Base-by-base conservation (phyloP, 164 flowering plant genomes). In the Annona cherimola region DNA sequence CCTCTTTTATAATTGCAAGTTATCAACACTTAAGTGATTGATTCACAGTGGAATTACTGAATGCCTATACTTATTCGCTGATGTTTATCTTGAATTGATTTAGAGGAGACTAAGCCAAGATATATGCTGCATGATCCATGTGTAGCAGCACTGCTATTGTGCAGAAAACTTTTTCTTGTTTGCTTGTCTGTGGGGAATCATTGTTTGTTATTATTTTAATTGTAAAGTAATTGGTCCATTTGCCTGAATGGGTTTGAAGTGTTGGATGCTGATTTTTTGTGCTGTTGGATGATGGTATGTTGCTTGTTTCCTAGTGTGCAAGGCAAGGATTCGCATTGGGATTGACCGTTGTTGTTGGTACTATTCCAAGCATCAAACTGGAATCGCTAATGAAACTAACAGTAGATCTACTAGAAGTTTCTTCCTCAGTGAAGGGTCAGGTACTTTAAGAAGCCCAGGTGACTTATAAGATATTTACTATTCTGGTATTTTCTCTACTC, bases 361-460 rank as follows among this genome's bases (percentile, higher is more conserved):
- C 81, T 42, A 77, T 90, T 76, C 77, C 82, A 43, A 73, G 80
- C 79, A 78, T 96, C 71, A 86, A 77, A 67, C 66, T 90, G 76
- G 90, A 85, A 12, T 80, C 95, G 0, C 42, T 92, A 84, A 76
- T 92, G 80, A 92, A 93, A 81, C 84, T 96, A 43, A 80, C 89
- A 74, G 79, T 70, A 76, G 79, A 85, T 71, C 76, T 85, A 68
- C 75, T 96, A 42, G 97, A 93, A 74, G 86, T 92, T 71, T 71
- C 94, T 77, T 96, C 99, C 72, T 93, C 99, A 68, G 87, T 87
- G 93, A 96, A 91, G 86, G 99, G 99, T 66, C 98, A 92, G 97
- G 97, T 95, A 59, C 26, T 81, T 61, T 12, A 2, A n/a, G 16
- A 43, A 66, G 26, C 2, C 19, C 26, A 5, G 3, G n/a, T 66